Percentiles rank a stretch among this genome's conserved stretches.
These are phyloP conservation scores for Aspergillus pseudoglaucus DNA, from an alignment of 2,329 filamentous ascomycete genomes.

Conservation along the genomic window DNA sequence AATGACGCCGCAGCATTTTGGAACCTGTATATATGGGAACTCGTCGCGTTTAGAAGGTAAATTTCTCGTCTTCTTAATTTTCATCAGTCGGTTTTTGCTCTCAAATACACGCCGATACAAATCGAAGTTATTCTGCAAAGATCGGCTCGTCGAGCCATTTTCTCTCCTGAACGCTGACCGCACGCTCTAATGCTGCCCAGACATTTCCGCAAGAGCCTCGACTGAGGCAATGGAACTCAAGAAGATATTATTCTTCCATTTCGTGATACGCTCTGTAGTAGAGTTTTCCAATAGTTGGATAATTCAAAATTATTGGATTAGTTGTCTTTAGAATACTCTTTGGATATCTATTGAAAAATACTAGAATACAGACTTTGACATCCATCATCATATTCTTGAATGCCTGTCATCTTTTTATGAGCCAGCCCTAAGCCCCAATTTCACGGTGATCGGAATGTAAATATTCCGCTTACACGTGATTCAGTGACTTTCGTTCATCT, in stretches of 20 bases:
- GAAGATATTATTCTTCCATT: not conserved
- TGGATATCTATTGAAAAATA: too few relatives aligned
- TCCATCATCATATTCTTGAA: too few relatives aligned
- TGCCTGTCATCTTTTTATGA: too few relatives aligned
- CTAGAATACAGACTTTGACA: too few relatives aligned
- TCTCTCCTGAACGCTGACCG: constrained; percentile 27
- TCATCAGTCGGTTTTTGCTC: not conserved
- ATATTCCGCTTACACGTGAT: too few relatives aligned
- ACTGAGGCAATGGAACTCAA: constrained; percentile 17
- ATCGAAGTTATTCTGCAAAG: constrained; percentile 23
- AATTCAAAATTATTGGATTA: too few relatives aligned
- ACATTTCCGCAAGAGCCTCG: constrained; percentile 28
- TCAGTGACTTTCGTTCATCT: too few relatives aligned
- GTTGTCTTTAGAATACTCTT: too few relatives aligned
- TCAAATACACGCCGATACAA: constrained; percentile 18
- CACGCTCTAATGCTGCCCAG: constrained; percentile 16
- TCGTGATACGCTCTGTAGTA: too few relatives aligned
- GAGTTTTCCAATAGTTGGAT: too few relatives aligned
- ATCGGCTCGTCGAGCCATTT: constrained; percentile 24
- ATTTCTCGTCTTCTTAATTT: not conserved
- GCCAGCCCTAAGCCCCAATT: too few relatives aligned
- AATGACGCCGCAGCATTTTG: constrained; percentile 21
- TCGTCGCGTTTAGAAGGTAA: not conserved
- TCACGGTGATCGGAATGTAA: too few relatives aligned
- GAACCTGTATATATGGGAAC: constrained; percentile 13